A percentile compares a stretch with the other conserved stretches of the same genome.
Evolutionary conservation across 768 basidiomycete genomes (phyloP).

Genomic region (Collybia sp.): DNA sequence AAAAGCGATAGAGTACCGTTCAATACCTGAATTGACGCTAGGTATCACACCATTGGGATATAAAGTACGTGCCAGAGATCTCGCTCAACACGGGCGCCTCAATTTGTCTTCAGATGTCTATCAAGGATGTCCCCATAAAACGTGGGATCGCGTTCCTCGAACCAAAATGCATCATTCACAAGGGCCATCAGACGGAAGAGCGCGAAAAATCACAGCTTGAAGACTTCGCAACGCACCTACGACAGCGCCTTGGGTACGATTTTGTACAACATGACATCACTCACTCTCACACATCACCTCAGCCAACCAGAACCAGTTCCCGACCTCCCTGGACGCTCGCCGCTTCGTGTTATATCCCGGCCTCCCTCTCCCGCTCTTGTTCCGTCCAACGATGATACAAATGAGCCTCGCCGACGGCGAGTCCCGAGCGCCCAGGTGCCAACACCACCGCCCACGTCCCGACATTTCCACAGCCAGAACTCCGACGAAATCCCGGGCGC

Average conservation of each 20-base stretch:
- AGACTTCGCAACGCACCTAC: slow-evolving; percentile 60
- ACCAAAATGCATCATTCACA: slow-evolving; percentile 55
- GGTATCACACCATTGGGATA: slow-evolving; percentile 77
- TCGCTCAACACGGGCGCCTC: slow-evolving; percentile 1
- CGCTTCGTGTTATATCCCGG: slow-evolving; percentile 34
- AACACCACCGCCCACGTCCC: background rate
- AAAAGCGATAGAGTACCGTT: slow-evolving; percentile 75
- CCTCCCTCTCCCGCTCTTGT: slow-evolving; percentile 21
- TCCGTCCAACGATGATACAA: slow-evolving; percentile 29
- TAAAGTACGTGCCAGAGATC: slow-evolving; percentile 48
- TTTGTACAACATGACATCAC: slow-evolving; percentile 1
- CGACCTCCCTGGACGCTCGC: slow-evolving; percentile 20
- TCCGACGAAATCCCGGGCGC: background rate
- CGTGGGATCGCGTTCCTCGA: slow-evolving; percentile 76
- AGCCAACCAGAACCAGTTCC: slow-evolving; percentile 9
- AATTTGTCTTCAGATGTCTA: slow-evolving; percentile 45
- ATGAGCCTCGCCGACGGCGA: slow-evolving; percentile 31
- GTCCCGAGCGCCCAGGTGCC: slow-evolving; percentile 17
- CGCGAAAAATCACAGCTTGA: slow-evolving; percentile 52
- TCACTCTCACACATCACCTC: slow-evolving; percentile 13
- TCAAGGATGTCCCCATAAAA: slow-evolving; percentile 65
- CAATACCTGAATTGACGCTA: slow-evolving; percentile 59
- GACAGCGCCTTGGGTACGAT: slow-evolving; percentile 63
- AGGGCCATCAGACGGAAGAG: slow-evolving; percentile 62
- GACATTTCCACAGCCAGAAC: background rate